A percentile compares a stretch with the other conserved stretches of the same genome.
Evolutionary conservation across 805 yeast species (phyloP).

Genomic region (Starmerella scarabaei): DNA sequence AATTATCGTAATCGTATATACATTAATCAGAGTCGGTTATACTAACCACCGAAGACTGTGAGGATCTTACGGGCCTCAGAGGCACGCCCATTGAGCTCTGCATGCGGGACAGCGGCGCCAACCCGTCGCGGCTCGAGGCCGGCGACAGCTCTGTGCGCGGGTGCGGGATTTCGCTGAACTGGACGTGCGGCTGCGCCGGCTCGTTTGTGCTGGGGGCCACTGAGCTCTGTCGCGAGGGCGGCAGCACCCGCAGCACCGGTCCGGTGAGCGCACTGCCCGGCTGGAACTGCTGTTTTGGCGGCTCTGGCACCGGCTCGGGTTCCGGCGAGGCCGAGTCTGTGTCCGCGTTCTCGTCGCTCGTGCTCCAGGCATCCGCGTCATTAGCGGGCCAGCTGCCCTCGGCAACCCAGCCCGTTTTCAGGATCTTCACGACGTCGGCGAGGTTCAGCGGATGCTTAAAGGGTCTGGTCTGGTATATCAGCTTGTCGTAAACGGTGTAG

Average conservation of each 20-base stretch:
- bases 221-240: background rate
- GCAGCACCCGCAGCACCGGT: background rate
- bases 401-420: conserved; percentile 76
- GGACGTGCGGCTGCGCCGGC: conserved; percentile 8
- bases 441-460: conserved; percentile 62
- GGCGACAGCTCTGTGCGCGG: conserved; percentile 9
- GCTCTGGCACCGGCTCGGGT: no score
- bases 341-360: conserved; percentile 1
- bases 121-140: background rate
- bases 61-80: conserved; percentile 19
- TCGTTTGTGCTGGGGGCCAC: background rate
- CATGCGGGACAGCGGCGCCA: conserved; percentile 18
- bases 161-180: conserved; percentile 17
- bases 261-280: background rate
- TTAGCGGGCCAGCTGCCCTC: conserved; percentile 50
- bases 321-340: background rate
- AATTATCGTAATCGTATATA: no score
- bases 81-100: conserved; percentile 14
- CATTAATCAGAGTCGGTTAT: conserved; percentile 21
- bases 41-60: conserved; percentile 19
- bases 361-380: conserved; percentile 21
- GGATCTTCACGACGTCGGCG: conserved; percentile 53
- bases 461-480: conserved; percentile 57
- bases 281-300: no score
- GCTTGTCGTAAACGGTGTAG: conserved; percentile 44